Evolutionary conservation across 78 protist species (phyloP), one percentile per base, ranked within the genome.

Genomic region (Dictyostelium citrinum): DNA sequence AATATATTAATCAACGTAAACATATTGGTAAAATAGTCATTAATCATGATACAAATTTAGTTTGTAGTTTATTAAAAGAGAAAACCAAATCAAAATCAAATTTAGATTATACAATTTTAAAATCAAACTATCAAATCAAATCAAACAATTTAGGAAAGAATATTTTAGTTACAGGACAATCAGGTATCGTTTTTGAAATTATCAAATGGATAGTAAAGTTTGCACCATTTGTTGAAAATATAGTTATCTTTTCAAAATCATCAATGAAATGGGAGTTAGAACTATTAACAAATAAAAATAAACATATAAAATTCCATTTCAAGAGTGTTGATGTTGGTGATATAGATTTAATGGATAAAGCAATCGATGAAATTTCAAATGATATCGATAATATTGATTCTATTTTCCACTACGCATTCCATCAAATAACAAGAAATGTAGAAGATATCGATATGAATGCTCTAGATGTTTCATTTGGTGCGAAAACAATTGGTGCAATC

Each of bases 401-500:
- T 3, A 20, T 94, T 37, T 83, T 84, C 31, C 93, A 88, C 27
- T 51, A 79, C 31, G 96, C 96, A 14, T 76, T 64, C 27, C 31
- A 64, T 61, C 78, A 83, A 49, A 67, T 37, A 11, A 45, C 78
- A 12, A 29, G 55, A 3, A 75, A 60, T 10, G 67, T 81, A 12
- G 37, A 68, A 17, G 51, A 10, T 11, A 74, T 79, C 5, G 4
- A 41, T 12, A 29, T n/a, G 16, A 9, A 64, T 10, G 10, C 64
- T n/a, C 8, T 85, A n/a, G 6, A 17, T 1, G 37, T 60, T 22
- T 61, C 82, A 6, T 68, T 39, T 27, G 61, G 60, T 35, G 91
- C 97, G 22, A 95, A 95, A 71, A 51, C 93, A 17, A 33, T 95
- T 10, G 97, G 97, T 27, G 92, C 90, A 2, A 29, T 93, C 77